Evolutionary conservation across 2,329 filamentous ascomycete species (phyloP), one percentile per base, ranked within the genome.

Genomic region (Pseudogymnoascus verrucosus): DNA sequence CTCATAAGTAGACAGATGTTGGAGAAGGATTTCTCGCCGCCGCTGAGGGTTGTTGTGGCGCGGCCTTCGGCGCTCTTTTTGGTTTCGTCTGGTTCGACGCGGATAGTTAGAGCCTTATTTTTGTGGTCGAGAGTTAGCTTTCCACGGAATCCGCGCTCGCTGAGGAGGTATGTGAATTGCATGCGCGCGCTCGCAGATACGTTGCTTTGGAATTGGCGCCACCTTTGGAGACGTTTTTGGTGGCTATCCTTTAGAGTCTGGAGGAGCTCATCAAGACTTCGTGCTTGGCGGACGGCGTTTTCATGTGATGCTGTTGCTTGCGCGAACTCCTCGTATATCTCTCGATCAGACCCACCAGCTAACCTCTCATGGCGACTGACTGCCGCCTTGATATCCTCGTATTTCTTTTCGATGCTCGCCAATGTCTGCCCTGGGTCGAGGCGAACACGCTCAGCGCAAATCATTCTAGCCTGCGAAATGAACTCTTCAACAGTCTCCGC

Each of bases 11-110:
- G 83, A 76, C 95, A 99, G 65, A 98, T 96, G 3, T 93, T 96
- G 3, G 93, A 96, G 75, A 98, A 99, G 0, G 93, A 98, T 75
- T 99, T 99, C 74, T 99, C 95, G 31, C 95, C 95, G 62, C 95
- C 95, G 7, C 93, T 97, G 1, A 99, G 80, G 0, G 93, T 98
- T 77, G 91, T 96, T 23, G 95, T 93, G 71, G 90, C 89, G 60
- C 93, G 85, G 2, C 91, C 92, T 3, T 84, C 81, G 21, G 84
- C 84, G 65, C 83, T 87, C 69, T 82, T 85, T 68, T 83, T 87
- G 21, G 89, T 95, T 71, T 85, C 81, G 65, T 88, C 85, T 0
- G 86, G 86, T 72, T 89, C 85, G 66, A 93, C 89, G 67, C 89
- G 83, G 64, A 99, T 84, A 67, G 93, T 87, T 39, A 99, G 84